Conservation (phyloP, 495 filamentous ascomycete species). For the Aspergillus panamensis region DNA sequence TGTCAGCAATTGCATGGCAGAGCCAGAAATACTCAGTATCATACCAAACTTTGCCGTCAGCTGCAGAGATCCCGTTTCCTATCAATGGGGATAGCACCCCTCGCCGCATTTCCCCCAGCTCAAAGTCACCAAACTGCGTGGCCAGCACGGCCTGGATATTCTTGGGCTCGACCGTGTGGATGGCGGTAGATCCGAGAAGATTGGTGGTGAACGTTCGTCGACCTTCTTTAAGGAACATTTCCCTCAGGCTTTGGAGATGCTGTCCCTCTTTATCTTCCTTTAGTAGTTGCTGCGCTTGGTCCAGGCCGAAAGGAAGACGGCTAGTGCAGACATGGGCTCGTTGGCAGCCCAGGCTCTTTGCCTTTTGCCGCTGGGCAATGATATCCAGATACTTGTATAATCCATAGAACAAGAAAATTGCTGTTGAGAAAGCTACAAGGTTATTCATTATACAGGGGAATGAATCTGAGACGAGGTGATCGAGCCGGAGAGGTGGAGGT, state of each 20-base stretch:
- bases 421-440: background rate
- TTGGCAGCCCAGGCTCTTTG: background rate
- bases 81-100: conserved; percentile 39
- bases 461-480: background rate
- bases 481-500: too few species aligned
- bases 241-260: background rate
- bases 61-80: conserved; percentile 57
- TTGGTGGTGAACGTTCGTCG: background rate
- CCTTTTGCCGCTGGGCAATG: background rate
- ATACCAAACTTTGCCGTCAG: conserved; percentile 57
- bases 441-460: background rate
- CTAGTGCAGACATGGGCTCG: background rate
- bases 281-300: background rate
- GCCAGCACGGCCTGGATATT: conserved; percentile 78
- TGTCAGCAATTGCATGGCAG: background rate
- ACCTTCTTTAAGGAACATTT: background rate
- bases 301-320: background rate
- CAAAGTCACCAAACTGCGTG: conserved; percentile 63
- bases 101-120: conserved; percentile 30
- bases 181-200: background rate
- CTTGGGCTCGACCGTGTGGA: conserved; percentile 62
- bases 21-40: background rate
- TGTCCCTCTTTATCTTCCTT: background rate
- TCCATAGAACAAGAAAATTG: background rate
- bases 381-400: background rate